phyloP scores from a whole-genome alignment of 805 yeast species.

The Candida endomychidarum region DNA sequence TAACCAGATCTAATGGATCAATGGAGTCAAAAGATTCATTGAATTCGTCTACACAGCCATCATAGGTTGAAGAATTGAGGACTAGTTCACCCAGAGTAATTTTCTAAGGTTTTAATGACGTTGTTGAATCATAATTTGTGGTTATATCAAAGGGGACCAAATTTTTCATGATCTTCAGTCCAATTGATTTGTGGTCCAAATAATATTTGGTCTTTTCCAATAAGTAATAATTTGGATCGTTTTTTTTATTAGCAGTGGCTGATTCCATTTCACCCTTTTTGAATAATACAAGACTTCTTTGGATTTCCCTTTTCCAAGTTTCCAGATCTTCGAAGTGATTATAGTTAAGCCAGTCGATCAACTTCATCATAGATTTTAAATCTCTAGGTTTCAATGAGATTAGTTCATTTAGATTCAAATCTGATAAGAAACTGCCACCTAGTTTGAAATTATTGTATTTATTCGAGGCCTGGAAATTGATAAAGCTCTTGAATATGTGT shows the following conservation, averaged over 20 bases:
- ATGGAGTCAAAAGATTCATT: no score
- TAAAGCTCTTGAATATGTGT: conserved; percentile 46
- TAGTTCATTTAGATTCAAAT: conserved; percentile 30
- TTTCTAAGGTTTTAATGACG: no score
- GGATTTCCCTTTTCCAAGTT: conserved; percentile 47
- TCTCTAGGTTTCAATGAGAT: conserved; percentile 23
- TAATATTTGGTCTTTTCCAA: background rate
- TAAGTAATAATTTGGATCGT: background rate
- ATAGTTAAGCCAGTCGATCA: conserved; percentile 6
- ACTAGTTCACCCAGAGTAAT: no score
- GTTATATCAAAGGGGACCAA: background rate
- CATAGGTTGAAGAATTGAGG: no score
- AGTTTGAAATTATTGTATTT: conserved; percentile 1
- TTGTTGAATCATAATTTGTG: background rate
- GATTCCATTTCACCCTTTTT: conserved; percentile 61
- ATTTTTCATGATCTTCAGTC: background rate
- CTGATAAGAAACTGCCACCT: conserved; percentile 44
- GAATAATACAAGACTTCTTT: conserved; percentile 49
- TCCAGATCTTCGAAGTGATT: background rate
- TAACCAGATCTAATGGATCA: no score
- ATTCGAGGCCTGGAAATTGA: conserved; percentile 16
- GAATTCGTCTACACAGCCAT: background rate
- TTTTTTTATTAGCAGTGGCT: background rate
- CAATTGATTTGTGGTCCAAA: background rate
- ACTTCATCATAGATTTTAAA: conserved; percentile 18